Percentiles rank a stretch among this genome's conserved stretches.
These are phyloP conservation scores for Ambispora gerdemannii DNA, from an alignment of 192 early-diverging fungal genomes.

Conservation along the genomic window DNA sequence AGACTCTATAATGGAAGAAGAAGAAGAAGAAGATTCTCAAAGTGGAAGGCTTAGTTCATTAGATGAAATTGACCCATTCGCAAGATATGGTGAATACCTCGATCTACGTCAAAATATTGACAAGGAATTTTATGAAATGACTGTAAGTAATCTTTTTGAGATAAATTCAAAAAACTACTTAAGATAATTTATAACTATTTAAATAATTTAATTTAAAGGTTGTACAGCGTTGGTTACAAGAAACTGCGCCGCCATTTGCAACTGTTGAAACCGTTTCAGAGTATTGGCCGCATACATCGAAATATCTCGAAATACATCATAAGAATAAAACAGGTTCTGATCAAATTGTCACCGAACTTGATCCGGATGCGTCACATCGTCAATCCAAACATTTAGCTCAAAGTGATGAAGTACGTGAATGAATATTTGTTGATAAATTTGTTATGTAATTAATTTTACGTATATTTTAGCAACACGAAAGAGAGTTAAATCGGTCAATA, in stretches of 20 bases:
- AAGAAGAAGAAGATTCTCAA: background rate
- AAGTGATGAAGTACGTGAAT: background rate
- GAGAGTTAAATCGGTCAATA: constrained; percentile 56
- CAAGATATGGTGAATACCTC: background rate
- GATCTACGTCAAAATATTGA: background rate
- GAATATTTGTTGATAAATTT: background rate
- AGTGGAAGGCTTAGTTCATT: background rate
- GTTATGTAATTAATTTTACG: no score
- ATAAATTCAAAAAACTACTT: no score
- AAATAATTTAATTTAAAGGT: background rate
- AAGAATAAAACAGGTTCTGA: background rate
- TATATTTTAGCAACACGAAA: constrained; percentile 35
- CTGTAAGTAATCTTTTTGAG: background rate
- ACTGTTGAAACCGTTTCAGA: background rate
- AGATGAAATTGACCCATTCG: background rate
- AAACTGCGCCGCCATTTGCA: background rate
- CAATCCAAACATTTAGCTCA: background rate
- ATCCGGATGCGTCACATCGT: background rate
- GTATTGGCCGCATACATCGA: background rate
- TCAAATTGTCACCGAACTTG: background rate
- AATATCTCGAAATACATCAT: background rate
- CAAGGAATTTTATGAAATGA: background rate
- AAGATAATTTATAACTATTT: no score
- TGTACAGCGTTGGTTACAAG: background rate
- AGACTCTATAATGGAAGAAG: background rate